Percentiles rank a stretch among this genome's conserved stretches.
Evolutionary conservation across 108 stramenopile species (phyloP).

Genomic region (Cyclotella baltica): DNA sequence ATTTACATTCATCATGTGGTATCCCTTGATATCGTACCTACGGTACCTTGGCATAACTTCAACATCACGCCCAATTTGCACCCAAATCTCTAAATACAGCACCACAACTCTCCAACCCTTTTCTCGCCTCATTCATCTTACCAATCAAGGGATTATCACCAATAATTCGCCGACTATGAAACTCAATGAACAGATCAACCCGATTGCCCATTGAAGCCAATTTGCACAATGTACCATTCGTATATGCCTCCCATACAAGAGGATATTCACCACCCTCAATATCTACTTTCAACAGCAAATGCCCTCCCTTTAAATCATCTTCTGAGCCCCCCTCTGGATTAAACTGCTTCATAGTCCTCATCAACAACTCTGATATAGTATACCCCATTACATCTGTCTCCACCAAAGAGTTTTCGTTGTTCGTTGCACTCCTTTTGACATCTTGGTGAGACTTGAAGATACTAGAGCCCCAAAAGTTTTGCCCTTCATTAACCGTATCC

Average conservation of each 20-base stretch:
- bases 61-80: neutral
- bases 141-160: slow-evolving; percentile 1
- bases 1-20: no score
- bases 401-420: neutral
- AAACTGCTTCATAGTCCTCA: slow-evolving; percentile 19
- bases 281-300: slow-evolving; percentile 61
- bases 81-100: neutral
- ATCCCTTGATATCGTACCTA: no score
- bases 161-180: slow-evolving; percentile 39
- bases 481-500: slow-evolving; percentile 32
- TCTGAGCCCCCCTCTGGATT: slow-evolving; percentile 18
- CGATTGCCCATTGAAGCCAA: slow-evolving; percentile 36
- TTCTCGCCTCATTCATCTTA: neutral
- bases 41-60: no score
- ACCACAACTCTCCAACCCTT: neutral
- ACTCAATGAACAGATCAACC: slow-evolving; percentile 50
- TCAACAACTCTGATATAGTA: slow-evolving; percentile 35
- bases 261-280: slow-evolving; percentile 64
- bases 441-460: slow-evolving; percentile 53
- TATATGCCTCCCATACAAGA: slow-evolving; percentile 45
- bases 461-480: slow-evolving; percentile 46
- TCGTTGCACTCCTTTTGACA: slow-evolving; percentile 18
- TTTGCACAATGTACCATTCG: slow-evolving; percentile 44
- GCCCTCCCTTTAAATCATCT: slow-evolving; percentile 38
- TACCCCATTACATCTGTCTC: slow-evolving; percentile 36